Base-by-base conservation (phyloP, 106 monocot species). In the Dactylorhiza incarnata region DNA sequence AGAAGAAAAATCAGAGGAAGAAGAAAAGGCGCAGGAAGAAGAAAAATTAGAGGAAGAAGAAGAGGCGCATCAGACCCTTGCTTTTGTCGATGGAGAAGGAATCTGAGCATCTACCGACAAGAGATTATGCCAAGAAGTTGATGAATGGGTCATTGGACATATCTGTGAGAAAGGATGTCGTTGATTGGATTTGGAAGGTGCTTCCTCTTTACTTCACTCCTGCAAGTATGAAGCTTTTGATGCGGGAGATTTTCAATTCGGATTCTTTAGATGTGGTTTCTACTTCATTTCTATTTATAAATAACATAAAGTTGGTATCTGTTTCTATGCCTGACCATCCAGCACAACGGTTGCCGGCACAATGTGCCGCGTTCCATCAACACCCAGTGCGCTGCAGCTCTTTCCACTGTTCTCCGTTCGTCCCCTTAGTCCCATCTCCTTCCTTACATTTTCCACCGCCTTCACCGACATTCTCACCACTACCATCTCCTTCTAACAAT, bases 141-240 rank as follows among this genome's bases (percentile, higher is more conserved):
- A 70, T 74, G 24, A 80, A 46, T 63, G 91, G 90, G 55, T 75
- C 77, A 20, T 69, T 94, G 54, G 88, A 89, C 66, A 16, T 78
- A n/a, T 87, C 85, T 0, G 72, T 91, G 9, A 71, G 94, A 52
- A 87, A 80, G 51, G 89, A 87, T 55, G 90, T 91, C 82, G 85
- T 91, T 82, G 91, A 91, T 75, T 91, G 94, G 94, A 94, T 94
- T 80, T 25, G 71, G 48, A 91, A 87, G 91, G 94, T 94, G 37
- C 49, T 72, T 13, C 26, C 9, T 26, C n/a, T 25, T 76, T 48
- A 12, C 6, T 43, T 44, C 26, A 49, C 5, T 67, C n/a, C n/a
- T n/a, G n/a, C n/a, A n/a, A n/a, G n/a, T n/a, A n/a, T n/a, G n/a
- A n/a, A n/a, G n/a, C n/a, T n/a, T n/a, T n/a, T n/a, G n/a, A n/a